A percentile compares a stretch with the other conserved stretches of the same genome.
These are phyloP conservation scores for Ilyonectria mors-panacis DNA, from an alignment of 2,329 filamentous ascomycete species.

Conservation along the genomic window DNA sequence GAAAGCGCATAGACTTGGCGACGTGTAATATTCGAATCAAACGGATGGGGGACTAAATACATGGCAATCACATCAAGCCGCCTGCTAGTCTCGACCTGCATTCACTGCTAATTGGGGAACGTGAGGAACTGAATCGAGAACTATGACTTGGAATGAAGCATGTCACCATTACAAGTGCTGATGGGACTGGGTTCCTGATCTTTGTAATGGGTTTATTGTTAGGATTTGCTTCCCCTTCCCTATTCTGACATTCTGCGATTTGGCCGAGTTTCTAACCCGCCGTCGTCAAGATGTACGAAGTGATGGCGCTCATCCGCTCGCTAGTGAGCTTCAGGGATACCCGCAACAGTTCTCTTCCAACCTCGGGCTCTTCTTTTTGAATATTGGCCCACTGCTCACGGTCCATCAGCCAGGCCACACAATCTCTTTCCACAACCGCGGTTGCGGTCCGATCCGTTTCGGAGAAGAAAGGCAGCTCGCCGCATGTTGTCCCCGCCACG, in stretches of 20 bases:
- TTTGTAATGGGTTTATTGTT: slow-evolving; percentile 5
- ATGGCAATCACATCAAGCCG: too few relatives aligned
- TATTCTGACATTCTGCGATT: slow-evolving; percentile 13
- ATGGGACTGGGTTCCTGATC: slow-evolving; percentile 18
- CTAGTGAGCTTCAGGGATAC: slow-evolving; percentile 94
- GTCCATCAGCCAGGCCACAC: slow-evolving; percentile 86
- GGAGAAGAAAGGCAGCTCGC: slow-evolving; percentile 96
- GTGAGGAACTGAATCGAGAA: too few relatives aligned
- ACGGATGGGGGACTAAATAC: too few relatives aligned
- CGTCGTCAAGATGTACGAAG: slow-evolving; percentile 67
- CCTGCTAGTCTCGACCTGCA: too few relatives aligned
- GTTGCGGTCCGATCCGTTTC: slow-evolving; percentile 91
- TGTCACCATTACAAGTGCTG: neutral
- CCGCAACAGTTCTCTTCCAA: slow-evolving; percentile 86
- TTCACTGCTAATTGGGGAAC: neutral
- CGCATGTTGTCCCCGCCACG: slow-evolving; percentile 93
- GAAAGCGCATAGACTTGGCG: too few relatives aligned
- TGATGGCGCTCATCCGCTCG: slow-evolving; percentile 86
- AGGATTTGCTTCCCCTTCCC: neutral
- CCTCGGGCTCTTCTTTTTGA: slow-evolving; percentile 80
- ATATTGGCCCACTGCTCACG: slow-evolving; percentile 79
- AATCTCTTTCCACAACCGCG: slow-evolving; percentile 85
- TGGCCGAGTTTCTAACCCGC: slow-evolving; percentile 54
- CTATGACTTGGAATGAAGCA: neutral
- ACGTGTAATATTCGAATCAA: too few relatives aligned